Base-by-base conservation (phyloP, 768 basidiomycete genomes). In the Heimioporus sp. region DNA sequence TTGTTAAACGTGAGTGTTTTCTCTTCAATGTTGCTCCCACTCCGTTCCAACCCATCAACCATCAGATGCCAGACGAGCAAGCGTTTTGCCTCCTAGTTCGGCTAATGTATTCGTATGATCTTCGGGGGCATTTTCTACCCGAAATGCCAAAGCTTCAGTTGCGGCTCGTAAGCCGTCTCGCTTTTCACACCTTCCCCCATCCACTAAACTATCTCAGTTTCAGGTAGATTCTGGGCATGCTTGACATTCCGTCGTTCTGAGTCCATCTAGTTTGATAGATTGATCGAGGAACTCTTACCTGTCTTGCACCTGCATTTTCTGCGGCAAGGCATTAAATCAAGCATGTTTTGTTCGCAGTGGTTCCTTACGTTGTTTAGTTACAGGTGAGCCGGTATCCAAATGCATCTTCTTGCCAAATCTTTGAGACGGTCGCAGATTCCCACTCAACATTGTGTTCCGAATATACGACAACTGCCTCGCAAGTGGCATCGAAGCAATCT, bases 301-400 rank as follows among this genome's bases (percentile, higher is more conserved):
- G 90, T 95, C 5, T 75, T 98, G 7, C 93, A 98, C 63, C 74
- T 96, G 20, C 97, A 98, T 69, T 91, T 99, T 63, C 71, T 96
- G 30, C 83, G 95, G 30, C 90, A 97, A 70, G 96, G 95, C 30
- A 75, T 98, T 65, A 98, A 98, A 68, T 94, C 92, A 42, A 95
- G 90, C 72, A 98, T 99, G 94, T 98, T 89, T 66, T 96, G 92
- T 63, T 93, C 92, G 13, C 97, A 98, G 58, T 99, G 97, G 97
- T 98, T 98, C 70, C 76, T 99, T 65, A 98, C 97, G 0, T 73
- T 99, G 67, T 98, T 98, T 75, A 91, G 92, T 65, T 98, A 96
- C 70, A 83, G 92, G 92, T 87, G 63, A 61, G 80, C 65, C 13
- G 7, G 8, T 21, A 24, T 28, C 28, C 10, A 48, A 17, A 31